phyloP scores from a whole-genome alignment of 768 basidiomycete species.

The Suillus tomentosus region DNA sequence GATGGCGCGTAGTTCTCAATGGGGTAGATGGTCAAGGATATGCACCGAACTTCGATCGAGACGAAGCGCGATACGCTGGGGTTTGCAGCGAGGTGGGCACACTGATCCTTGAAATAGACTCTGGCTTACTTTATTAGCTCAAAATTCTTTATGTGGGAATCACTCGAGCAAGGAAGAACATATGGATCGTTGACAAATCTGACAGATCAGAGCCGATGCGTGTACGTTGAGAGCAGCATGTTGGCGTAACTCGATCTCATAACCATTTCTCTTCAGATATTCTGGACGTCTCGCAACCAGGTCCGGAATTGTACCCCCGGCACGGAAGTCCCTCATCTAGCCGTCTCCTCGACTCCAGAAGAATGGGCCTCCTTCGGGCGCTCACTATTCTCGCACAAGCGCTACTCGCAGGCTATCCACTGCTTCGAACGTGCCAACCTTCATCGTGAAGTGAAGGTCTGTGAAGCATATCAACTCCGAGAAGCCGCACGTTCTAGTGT shows the following conservation, averaged over 20 bases:
- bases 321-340: conserved; percentile 53
- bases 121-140: conserved; percentile 39
- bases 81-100: conserved; percentile 56
- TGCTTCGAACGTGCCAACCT: conserved; percentile 52
- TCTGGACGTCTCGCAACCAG: conserved; percentile 51
- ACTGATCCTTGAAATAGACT: neutral
- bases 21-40: conserved; percentile 29
- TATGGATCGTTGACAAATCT: conserved; percentile 73
- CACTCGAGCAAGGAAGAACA: conserved; percentile 64
- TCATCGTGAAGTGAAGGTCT: conserved; percentile 45
- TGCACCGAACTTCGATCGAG: conserved; percentile 47
- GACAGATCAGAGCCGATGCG: conserved; percentile 56
- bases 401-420: conserved; percentile 50
- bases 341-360: conserved; percentile 49
- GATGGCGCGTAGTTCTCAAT: conserved; percentile 63
- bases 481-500: conserved; percentile 45
- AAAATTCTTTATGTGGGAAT: conserved; percentile 73
- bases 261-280: conserved; percentile 37
- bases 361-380: conserved; percentile 48
- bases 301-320: conserved; percentile 54
- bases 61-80: conserved; percentile 50
- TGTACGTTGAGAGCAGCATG: conserved; percentile 35
- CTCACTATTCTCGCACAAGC: conserved; percentile 41
- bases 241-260: conserved; percentile 5
- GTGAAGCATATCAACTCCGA: conserved; percentile 56